phyloP scores from a whole-genome alignment of 108 stramenopile species.

The Pseudonitzschia multistriata region DNA sequence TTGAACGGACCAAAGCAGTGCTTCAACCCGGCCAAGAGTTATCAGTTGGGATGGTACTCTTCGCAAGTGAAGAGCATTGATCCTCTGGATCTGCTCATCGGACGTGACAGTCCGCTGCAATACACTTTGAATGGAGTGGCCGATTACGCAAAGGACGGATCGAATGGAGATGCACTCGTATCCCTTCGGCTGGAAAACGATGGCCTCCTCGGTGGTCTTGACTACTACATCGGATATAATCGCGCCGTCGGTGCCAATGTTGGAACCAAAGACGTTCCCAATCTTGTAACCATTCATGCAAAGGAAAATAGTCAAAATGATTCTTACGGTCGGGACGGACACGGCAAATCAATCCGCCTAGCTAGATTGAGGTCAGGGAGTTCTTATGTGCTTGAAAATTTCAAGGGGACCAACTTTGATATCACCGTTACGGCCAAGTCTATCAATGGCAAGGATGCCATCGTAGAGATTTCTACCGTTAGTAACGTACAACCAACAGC shows the following conservation, averaged over 20 bases:
- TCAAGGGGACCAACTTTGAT: neutral
- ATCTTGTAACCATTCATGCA: slow-evolving; percentile 33
- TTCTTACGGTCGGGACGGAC: neutral
- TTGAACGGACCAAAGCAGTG: slow-evolving; percentile 32
- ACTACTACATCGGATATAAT: slow-evolving; percentile 45
- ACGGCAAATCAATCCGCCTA: neutral
- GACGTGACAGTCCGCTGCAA: neutral
- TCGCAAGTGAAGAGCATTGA: neutral
- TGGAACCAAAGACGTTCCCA: slow-evolving; percentile 38
- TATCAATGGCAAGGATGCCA: neutral
- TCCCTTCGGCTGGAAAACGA: neutral
- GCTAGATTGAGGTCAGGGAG: neutral
- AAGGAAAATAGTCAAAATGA: neutral
- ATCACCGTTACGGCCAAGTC: neutral
- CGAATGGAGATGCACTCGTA: neutral
- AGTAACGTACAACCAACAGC: neutral
- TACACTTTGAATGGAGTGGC: neutral
- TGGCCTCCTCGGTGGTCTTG: neutral
- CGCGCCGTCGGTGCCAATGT: slow-evolving; percentile 38
- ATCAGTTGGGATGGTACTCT: slow-evolving; percentile 60
- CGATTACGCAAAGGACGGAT: slow-evolving; percentile 1
- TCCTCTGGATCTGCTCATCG: neutral
- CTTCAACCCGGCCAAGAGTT: slow-evolving; percentile 55
- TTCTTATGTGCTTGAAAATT: neutral
- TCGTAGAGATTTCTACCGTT: neutral